Evolutionary conservation across 768 basidiomycete genomes (phyloP), one percentile per base, ranked within the genome.

Genomic region (Termitomyces sp.): DNA sequence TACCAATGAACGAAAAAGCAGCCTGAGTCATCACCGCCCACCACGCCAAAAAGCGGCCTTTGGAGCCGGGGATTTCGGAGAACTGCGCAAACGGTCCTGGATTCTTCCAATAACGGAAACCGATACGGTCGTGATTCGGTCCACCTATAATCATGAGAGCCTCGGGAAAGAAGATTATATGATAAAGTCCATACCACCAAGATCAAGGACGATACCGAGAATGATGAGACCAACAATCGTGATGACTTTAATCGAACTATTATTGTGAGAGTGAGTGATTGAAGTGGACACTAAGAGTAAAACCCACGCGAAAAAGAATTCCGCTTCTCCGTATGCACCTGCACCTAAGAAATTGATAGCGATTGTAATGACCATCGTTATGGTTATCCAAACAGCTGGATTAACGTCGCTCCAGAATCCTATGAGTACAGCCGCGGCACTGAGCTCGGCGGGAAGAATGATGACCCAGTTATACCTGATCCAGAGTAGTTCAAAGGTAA

Each of bases 1-100:
- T 94, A 16, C 94, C 95, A 59, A 94, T 93, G 61, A 74, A 95
- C 11, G 92, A 93, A 77, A 95, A 97, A 14, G 92, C 93, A 3
- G 95, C 95, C 62, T 94, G 88, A 7, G 86, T 85, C 72, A 96
- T 69, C 16, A 79, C 76, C 14, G 76, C 76, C 77, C 76, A 80
- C 70, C 74, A 82, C 5, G 77, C 81, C 33, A 83, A 66, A 80
- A 98, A 97, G 26, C 76, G 83, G 9, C 94, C 94, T 63, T 81
- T 82, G 3, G 80, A 59, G 3, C 95, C 95, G 3, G 65, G 6
- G 22, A 92, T 90, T 3, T 70, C 75, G 13, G 76, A 13, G 64
- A 73, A 91, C 65, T 96, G 92, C 10, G 79, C 86, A 67, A 98
- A 92, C 0, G 95, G 86, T 11, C 96, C 96, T 0, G 94, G 94